phyloP scores from a whole-genome alignment of 192 early-diverging fungal genomes.

The Haplosporangium gracile region DNA sequence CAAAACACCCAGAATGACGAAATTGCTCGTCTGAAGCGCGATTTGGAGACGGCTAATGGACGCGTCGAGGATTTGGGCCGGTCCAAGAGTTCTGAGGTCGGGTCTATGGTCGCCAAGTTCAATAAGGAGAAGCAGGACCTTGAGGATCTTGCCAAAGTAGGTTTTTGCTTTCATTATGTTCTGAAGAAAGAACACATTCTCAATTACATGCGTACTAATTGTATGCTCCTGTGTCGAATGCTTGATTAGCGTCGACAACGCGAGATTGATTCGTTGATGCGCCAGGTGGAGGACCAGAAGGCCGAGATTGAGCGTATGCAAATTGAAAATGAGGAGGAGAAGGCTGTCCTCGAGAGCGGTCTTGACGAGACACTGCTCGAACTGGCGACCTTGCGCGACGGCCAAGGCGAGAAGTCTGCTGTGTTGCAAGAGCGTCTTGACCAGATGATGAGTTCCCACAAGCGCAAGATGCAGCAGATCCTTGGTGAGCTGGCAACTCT shows the following conservation, averaged over 20 bases:
- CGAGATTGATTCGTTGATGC: slow-evolving; percentile 42
- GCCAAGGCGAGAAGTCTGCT: slow-evolving; percentile 9
- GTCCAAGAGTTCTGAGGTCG: slow-evolving; percentile 85
- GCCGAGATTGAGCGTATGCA: slow-evolving; percentile 71
- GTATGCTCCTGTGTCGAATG: not conserved
- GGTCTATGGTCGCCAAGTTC: slow-evolving; percentile 81
- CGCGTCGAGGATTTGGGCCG: slow-evolving; percentile 79
- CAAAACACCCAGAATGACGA: slow-evolving; percentile 86
- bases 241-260: slow-evolving; percentile 34
- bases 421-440: slow-evolving; percentile 70
- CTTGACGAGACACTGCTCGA: slow-evolving; percentile 83
- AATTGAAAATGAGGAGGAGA: slow-evolving; percentile 80
- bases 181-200: not conserved
- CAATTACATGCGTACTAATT: not conserved
- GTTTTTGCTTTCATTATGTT: not conserved
- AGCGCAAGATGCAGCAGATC: slow-evolving; percentile 75
- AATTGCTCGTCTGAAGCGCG: slow-evolving; percentile 80
- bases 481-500: slow-evolving; percentile 52
- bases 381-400: slow-evolving; percentile 61
- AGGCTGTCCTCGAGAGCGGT: slow-evolving; percentile 78
- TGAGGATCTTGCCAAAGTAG: slow-evolving; percentile 67
- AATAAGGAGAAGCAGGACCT: slow-evolving; percentile 86
- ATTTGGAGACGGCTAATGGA: slow-evolving; percentile 80
- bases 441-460: slow-evolving; percentile 72
- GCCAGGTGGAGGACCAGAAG: slow-evolving; percentile 80